Evolutionary conservation across 257 asterid genomes (phyloP).

Genomic region (Salvia splendens): DNA sequence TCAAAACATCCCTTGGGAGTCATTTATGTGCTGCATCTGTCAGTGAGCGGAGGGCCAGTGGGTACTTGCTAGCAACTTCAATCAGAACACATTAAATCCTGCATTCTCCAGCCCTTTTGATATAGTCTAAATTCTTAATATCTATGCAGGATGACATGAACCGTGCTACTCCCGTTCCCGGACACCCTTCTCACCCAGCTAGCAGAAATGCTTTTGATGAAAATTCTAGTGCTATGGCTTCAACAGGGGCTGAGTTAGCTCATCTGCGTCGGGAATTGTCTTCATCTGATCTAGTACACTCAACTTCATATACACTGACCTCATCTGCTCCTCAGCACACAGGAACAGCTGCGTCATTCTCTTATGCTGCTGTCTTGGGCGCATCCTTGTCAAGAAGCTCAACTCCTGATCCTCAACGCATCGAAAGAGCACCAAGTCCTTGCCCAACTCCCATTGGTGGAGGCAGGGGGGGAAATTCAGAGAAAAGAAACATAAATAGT

Average conservation of each 20-base stretch:
- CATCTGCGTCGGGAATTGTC: slow-evolving; percentile 58
- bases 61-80: not conserved
- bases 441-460: slow-evolving; percentile 91
- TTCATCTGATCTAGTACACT: slow-evolving; percentile 51
- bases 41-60: not conserved
- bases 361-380: slow-evolving; percentile 95
- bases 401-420: slow-evolving; percentile 87
- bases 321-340: slow-evolving; percentile 58
- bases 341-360: slow-evolving; percentile 61
- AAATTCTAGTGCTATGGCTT: slow-evolving; percentile 43
- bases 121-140: slow-evolving; percentile 14
- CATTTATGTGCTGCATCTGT: not conserved
- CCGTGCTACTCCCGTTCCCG: slow-evolving; percentile 61
- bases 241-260: slow-evolving; percentile 71
- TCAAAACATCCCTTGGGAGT: not conserved
- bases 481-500: slow-evolving; percentile 61
- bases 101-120: not conserved
- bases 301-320: slow-evolving; percentile 48
- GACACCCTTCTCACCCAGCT: slow-evolving; percentile 82
- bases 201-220: slow-evolving; percentile 84
- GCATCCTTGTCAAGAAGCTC: slow-evolving; percentile 91
- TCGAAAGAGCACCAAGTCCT: slow-evolving; percentile 90
- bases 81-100: not conserved
- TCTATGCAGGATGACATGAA: slow-evolving; percentile 75
- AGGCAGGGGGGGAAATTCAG: slow-evolving; percentile 61